Evolutionary conservation across 2,329 filamentous ascomycete genomes (phyloP).

Genomic region (Fusarium sp.): DNA sequence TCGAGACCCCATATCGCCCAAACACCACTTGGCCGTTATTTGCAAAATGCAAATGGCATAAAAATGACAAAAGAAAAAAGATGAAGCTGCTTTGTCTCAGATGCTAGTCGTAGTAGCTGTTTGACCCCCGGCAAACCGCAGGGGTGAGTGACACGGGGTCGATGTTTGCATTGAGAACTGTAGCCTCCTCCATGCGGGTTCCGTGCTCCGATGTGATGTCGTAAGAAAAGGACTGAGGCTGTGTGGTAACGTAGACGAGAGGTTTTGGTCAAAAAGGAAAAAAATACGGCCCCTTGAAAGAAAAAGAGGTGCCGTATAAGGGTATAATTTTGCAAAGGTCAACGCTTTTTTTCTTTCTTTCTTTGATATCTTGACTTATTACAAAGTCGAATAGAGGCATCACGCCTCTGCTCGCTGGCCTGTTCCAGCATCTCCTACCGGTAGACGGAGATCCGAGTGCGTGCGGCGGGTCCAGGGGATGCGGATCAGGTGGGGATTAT

Average conservation of each 20-base stretch:
- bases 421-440: conserved; percentile 48
- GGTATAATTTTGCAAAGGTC: conserved; percentile 39
- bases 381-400: conserved; percentile 1
- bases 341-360: conserved; percentile 26
- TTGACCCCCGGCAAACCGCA: conserved; percentile 8
- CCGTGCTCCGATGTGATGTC: conserved; percentile 14
- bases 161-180: conserved; percentile 37
- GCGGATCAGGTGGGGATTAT: conserved; percentile 22
- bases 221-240: conserved; percentile 20
- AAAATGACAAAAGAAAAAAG: conserved; percentile 6
- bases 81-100: conserved; percentile 12
- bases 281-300: conserved; percentile 9
- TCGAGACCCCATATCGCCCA: conserved; percentile 35
- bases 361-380: conserved; percentile 10
- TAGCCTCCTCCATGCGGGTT: conserved; percentile 21
- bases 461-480: conserved; percentile 38
- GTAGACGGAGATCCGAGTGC: conserved; percentile 55
- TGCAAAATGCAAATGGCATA: conserved; percentile 20
- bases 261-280: neutral
- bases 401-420: conserved; percentile 38
- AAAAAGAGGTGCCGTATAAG: conserved; percentile 19
- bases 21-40: conserved; percentile 38
- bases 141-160: conserved; percentile 21
- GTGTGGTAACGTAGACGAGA: conserved; percentile 9
- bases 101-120: conserved; percentile 1